These are phyloP conservation scores for Xylaria sp. DNA, from an alignment of 2,329 filamentous ascomycete species.

Conservation along the genomic window DNA sequence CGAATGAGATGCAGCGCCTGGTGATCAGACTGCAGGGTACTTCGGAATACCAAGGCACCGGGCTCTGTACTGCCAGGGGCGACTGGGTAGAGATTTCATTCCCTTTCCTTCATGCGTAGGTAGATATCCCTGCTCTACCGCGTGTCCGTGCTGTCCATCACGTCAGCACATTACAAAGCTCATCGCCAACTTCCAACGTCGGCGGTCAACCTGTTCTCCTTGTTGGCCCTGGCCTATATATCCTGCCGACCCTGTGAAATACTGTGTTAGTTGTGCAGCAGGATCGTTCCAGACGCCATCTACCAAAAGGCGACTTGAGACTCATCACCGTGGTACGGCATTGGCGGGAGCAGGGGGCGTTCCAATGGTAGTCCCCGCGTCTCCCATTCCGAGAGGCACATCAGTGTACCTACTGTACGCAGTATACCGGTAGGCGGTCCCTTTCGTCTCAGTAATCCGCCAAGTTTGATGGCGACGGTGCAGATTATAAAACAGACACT, in stretches of 20 bases:
- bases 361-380: neutral
- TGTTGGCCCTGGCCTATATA: neutral
- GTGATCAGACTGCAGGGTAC: constrained; percentile 28
- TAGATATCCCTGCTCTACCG: constrained; percentile 11
- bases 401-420: neutral
- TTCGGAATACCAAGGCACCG: constrained; percentile 33
- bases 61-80: constrained; percentile 5
- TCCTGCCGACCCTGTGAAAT: neutral
- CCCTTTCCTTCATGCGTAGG: neutral
- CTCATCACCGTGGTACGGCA: neutral
- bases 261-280: neutral
- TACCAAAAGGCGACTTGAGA: neutral
- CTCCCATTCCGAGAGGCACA: neutral
- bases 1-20: constrained; percentile 27
- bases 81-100: constrained; percentile 11
- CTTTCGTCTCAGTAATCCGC: constrained; percentile 29
- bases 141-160: constrained; percentile 14
- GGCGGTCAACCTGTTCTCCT: neutral
- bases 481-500: constrained; percentile 24
- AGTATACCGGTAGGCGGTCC: neutral
- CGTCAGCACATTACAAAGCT: constrained; percentile 27
- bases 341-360: neutral
- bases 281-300: neutral
- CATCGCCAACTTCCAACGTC: constrained; percentile 24
- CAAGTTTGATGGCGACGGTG: constrained; percentile 19